Evolutionary conservation across 768 basidiomycete genomes (phyloP), one percentile per base, ranked within the genome.

Genomic region (Postia placenta): DNA sequence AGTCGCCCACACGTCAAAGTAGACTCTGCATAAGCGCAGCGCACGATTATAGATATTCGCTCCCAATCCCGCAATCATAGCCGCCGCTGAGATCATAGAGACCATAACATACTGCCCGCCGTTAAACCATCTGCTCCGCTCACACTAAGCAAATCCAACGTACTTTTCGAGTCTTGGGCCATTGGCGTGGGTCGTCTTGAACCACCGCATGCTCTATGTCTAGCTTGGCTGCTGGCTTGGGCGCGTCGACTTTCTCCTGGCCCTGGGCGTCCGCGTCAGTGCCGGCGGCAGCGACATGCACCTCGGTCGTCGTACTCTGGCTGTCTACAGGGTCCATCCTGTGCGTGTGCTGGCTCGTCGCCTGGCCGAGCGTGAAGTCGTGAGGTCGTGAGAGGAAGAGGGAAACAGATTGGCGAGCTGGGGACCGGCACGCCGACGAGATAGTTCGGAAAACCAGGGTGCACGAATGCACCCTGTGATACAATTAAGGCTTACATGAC

Each of bases 31-130:
- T 49, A 9, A 30, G 37, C 20, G 24, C 20, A 26, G 54, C 75
- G 64, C 51, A 83, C 81, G 83, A 63, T 83, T 86, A 58, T 83
- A 82, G 40, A 84, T 80, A 53, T 76, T 83, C 1, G 65, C 69
- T 4, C 72, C 72, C 11, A 85, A 67, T 2, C 81, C 81, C 11
- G 79, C 77, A 53, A 80, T 75, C 71, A 80, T 73, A 5, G 78
- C 65, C 4, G 79, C 81, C 17, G 70, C 64, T 4, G 79, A 66
- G 23, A 84, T 67, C 35, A 80, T 69, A 6, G 63, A 42, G 45
- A 82, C 65, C 20, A 70, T 70, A 9, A 72, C 51, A 49, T 74
- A 49, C 53, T 57, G n/a, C 24, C 5, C 11, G 20, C 15, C 20
- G 5, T 11, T 0, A 25, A 5, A 26, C 35, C 37, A 12, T 25